Evolutionary conservation across 2,329 filamentous ascomycete genomes (phyloP), one percentile per base, ranked within the genome.

Genomic region (Fusarium circinatum): DNA sequence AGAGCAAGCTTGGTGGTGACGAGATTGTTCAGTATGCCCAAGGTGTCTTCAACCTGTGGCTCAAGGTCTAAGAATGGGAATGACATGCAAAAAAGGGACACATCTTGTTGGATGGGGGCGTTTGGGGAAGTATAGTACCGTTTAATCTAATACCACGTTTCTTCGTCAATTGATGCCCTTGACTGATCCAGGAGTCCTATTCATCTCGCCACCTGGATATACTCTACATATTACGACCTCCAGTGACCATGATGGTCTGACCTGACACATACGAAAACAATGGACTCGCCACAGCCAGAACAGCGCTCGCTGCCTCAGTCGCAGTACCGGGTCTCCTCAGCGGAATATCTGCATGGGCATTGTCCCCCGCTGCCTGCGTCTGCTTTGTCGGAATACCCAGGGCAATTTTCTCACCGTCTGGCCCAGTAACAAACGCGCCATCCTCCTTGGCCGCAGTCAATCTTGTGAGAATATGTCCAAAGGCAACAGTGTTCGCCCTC

Each of bases 21-120:
- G 96, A 99, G 88, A 98, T 99, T 84, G 94, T 97, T 63, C 94
- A 98, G 84, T 99, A 98, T 83, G 91, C 95, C 58, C 97, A 97
- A 87, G 94, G 93, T 7, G 92, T 96, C 42, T 82, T 95, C 73
- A 90, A 85, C 72, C 83, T 96, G 77, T 96, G 93, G 93, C 84
- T 93, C 79, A 94, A 92, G 85, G 93, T 95, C 72, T 95, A 84
- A 70, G 48, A 38, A 62, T 34, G 41, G 24, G 34, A 70, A 70
- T 63, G 66, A 60, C 42, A 72, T 60, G 65, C 71, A 77, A 57
- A 78, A 76, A 76, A 73, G 65, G 65, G 58, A 69, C 63, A 75
- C 63, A 71, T 74, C 64, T 68, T 77, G 73, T 72, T 71, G 66
- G 74, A 75, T 62, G 73, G 73, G 70, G 78, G 80, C 78, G 79